Base-by-base conservation (phyloP, 768 basidiomycete genomes). In the Termitomyces bulborhizus region DNA sequence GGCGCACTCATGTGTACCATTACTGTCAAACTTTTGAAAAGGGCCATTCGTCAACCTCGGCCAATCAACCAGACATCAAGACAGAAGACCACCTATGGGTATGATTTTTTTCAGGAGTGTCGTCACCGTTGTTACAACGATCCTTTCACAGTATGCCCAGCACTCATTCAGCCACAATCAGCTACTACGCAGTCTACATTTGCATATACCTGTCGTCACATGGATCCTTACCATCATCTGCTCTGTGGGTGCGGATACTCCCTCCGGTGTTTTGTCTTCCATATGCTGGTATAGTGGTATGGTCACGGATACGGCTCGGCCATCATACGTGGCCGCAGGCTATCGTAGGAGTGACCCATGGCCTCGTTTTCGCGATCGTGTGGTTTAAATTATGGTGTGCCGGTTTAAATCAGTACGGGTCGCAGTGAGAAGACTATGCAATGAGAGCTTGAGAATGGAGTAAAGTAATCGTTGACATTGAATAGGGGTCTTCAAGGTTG, bases 271-370 rank as follows among this genome's bases (percentile, higher is more conserved):
- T 86, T 45, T 71, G 77, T 3, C 58, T 83, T 11, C 81, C 85
- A 1, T 85, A 78, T 76, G 77, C 86, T 11, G 57, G 63, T 36
- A 60, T 76, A 15, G 79, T 91, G 42, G 72, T 81, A 4, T 62
- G 79, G 49, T 92, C 90, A 9, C 75, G 90, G 47, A 76, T 89
- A 31, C 83, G 82, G 85, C 77, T 92, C 12, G 86, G 87, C 4
- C 83, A 91, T 59, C 90, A 92, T 67, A 90, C 87, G 9, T 77
- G 76, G 76, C 70, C 74, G 0, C 90, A 92, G 59, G 85, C 90
- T 16, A 64, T 69, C 8, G 87, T 73, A 27, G 90, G 90, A 0
- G 71, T 68, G 32, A 65, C 68, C 2, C 83, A 80, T 54, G 90
- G 90, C 0, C 56, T 79, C 9, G 65, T 63, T 3, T 82, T 81